These are phyloP conservation scores for Emergomyces africanus DNA, from an alignment of 2,329 filamentous ascomycete species.

Conservation along the genomic window DNA sequence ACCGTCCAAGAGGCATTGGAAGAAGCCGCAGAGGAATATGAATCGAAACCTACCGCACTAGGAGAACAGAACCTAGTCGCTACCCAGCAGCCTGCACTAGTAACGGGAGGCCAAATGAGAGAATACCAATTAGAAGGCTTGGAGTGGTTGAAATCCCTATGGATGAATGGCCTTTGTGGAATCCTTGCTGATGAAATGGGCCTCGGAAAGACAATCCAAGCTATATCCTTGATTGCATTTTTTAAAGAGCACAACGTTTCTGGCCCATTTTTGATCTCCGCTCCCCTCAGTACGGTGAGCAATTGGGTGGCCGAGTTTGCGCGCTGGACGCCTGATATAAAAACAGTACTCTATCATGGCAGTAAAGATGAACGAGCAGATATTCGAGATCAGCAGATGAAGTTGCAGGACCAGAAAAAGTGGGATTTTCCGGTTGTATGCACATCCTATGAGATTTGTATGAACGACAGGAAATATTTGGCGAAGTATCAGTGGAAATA, in stretches of 20 bases:
- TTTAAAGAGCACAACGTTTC: constrained; percentile 77
- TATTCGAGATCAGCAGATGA: constrained; percentile 61
- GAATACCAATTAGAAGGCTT: constrained; percentile 89
- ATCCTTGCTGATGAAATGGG: constrained; percentile 95
- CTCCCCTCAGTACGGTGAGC: constrained; percentile 77
- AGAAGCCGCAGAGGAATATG: constrained; percentile 45
- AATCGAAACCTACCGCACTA: constrained; percentile 46
- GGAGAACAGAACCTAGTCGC: constrained; percentile 58
- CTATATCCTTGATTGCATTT: constrained; percentile 75
- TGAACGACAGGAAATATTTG: constrained; percentile 73
- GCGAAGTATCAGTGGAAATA: constrained; percentile 88
- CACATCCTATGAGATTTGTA: constrained; percentile 92
- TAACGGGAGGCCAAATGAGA: constrained; percentile 81
- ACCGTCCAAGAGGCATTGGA: constrained; percentile 46
- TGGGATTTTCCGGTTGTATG: constrained; percentile 78
- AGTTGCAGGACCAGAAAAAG: constrained; percentile 51
- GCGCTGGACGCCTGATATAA: constrained; percentile 79
- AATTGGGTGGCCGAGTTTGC: constrained; percentile 96
- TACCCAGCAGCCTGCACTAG: constrained; percentile 71
- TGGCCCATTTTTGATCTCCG: constrained; percentile 82
- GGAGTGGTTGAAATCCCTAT: constrained; percentile 75
- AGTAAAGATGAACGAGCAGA: constrained; percentile 62
- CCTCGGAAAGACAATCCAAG: constrained; percentile 82
- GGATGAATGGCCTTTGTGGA: constrained; percentile 83
- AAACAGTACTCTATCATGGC: constrained; percentile 84